Evolutionary conservation across 2,329 filamentous ascomycete species (phyloP).

Genomic region (Exophiala sp.): DNA sequence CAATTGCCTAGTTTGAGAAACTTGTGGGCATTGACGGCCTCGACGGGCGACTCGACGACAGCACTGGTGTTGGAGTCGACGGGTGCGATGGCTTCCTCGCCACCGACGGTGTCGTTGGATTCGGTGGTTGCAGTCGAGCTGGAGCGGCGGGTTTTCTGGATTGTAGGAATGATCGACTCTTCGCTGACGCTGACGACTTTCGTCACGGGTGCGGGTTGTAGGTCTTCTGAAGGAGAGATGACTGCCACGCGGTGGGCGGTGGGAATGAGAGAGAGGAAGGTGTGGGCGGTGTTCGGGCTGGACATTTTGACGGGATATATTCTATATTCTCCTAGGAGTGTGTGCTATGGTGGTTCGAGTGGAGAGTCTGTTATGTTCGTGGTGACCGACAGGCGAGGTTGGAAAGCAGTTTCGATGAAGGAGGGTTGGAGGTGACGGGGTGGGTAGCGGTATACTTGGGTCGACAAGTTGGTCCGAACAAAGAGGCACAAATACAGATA

Average conservation of each 20-base stretch:
- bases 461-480: background rate
- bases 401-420: background rate
- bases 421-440: background rate
- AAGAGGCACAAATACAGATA: slow-evolving; percentile 3
- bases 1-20: background rate
- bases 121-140: slow-evolving; percentile 24
- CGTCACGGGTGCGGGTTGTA: background rate
- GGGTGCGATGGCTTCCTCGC: slow-evolving; percentile 15
- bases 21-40: slow-evolving; percentile 5
- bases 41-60: slow-evolving; percentile 17
- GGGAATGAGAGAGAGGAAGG: slow-evolving; percentile 24
- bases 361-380: background rate
- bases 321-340: background rate
- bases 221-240: slow-evolving; percentile 4
- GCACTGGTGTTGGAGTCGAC: slow-evolving; percentile 4
- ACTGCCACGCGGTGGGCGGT: slow-evolving; percentile 18
- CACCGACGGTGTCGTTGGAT: slow-evolving; percentile 18
- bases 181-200: slow-evolving; percentile 1
- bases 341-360: too few species aligned
- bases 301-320: slow-evolving; percentile 23
- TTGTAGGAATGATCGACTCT: slow-evolving; percentile 19
- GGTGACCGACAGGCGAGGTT: background rate
- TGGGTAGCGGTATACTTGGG: background rate
- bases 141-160: slow-evolving; percentile 26
- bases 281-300: slow-evolving; percentile 12